Base-by-base conservation (phyloP, 1,139 yeast genomes). In the Spathaspora sp. region DNA sequence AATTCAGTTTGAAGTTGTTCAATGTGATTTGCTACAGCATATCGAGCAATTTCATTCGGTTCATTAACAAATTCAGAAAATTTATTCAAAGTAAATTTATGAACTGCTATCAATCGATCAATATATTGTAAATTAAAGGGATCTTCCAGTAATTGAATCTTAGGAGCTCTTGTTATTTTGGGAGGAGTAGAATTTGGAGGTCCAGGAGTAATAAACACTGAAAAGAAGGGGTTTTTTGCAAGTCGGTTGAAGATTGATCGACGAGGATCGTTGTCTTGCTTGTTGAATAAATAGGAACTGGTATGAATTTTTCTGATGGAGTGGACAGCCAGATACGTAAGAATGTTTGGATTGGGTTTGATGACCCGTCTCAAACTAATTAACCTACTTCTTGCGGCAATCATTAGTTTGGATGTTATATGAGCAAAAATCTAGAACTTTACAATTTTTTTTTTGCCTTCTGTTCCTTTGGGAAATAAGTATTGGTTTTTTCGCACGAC, bases 21-120 rank as follows among this genome's bases (percentile, higher is more conserved):
- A 13, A 51, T 38, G 36, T 41, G 38, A 2, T 38, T 45, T 9
- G 45, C 47, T 16, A 11, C 24, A 17, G 6, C 24, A 34, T 34
- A 34, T 34, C 23, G 16, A 10, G 16, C 18, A 18, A 27, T 10
- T 11, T 26, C 43, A 15, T 33, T 31, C 18, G 41, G 45, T 10
- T 45, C 48, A 20, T 18, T 42, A 36, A 39, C 52, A 51, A 39
- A 39, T 39, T 38, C 16, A 17, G 37, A 43, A 34, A 50, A 50
- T 41, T 48, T 49, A 10, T 34, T 23, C 36, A 50, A 47, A 47
- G 49, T 47, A 26, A 48, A 50, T n/a, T 45, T 37, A 18, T 43
- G 42, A 23, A 49, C 42, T 15, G n/a, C 27, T 7, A 25, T 27
- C 6, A 37, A 38, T 17, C 53, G 50, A 18, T 42, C 36, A 33